Evolutionary conservation across 148 eudicot species (phyloP).

Genomic region (Fagopyrum esculentum): DNA sequence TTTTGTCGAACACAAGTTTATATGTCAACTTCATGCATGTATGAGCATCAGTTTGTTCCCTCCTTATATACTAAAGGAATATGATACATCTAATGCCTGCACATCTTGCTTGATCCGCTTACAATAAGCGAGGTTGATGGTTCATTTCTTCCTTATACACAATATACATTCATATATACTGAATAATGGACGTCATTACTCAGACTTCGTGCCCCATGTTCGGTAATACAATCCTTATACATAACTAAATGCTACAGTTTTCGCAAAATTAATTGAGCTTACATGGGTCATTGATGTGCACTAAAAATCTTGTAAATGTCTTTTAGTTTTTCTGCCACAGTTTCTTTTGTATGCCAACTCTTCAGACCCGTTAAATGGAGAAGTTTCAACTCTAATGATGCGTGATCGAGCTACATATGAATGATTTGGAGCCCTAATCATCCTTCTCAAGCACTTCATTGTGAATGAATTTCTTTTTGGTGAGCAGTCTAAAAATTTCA

Average conservation of each 20-base stretch:
- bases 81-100: too few relatives aligned
- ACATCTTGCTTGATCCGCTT: too few relatives aligned
- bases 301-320: slow-evolving; percentile 72
- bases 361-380: slow-evolving; percentile 78
- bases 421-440: not conserved
- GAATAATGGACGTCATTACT: slow-evolving; percentile 58
- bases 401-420: slow-evolving; percentile 61
- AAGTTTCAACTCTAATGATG: slow-evolving; percentile 89
- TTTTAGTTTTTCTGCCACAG: slow-evolving; percentile 94
- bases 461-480: not conserved
- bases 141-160: too few relatives aligned
- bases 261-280: slow-evolving; percentile 2
- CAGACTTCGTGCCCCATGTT: slow-evolving; percentile 97
- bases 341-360: slow-evolving; percentile 90
- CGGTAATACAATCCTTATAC: slow-evolving; percentile 33
- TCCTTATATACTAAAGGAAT: not conserved
- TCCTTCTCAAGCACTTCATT: not conserved
- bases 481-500: not conserved
- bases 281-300: slow-evolving; percentile 16
- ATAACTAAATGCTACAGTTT: not conserved
- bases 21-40: slow-evolving; percentile 3
- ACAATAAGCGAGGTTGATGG: too few relatives aligned
- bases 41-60: not conserved
- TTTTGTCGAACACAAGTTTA: not conserved
- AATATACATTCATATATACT: too few relatives aligned